Evolutionary conservation across 768 basidiomycete species (phyloP).

Genomic region (Serendipita vermifera): DNA sequence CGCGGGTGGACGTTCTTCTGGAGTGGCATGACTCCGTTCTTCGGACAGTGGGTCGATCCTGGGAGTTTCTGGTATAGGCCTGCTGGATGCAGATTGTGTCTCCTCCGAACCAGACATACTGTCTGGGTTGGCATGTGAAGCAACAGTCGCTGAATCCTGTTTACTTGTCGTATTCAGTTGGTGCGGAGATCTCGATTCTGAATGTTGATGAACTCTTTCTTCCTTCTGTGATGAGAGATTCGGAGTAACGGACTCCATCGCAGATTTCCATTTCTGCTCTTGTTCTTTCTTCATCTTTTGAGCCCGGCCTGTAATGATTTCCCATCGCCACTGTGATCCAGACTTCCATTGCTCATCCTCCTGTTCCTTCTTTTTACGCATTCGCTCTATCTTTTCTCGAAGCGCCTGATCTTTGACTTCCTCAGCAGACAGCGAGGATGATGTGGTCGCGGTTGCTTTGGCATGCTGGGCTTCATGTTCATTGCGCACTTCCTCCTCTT

Average conservation of each 20-base stretch:
- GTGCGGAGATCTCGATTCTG: too few relatives aligned
- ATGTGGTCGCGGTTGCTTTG: background rate
- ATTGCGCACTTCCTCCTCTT: conserved; percentile 18
- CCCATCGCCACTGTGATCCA: background rate
- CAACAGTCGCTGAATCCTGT: too few relatives aligned
- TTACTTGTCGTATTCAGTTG: too few relatives aligned
- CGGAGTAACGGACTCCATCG: background rate
- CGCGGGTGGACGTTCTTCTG: background rate
- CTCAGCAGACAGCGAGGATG: background rate
- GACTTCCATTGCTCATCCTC: background rate
- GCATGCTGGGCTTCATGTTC: background rate
- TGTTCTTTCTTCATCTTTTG: background rate
- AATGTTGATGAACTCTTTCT: too few relatives aligned
- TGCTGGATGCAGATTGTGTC: background rate
- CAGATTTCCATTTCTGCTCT: background rate
- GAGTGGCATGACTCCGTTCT: background rate
- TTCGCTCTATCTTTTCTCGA: background rate
- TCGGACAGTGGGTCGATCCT: background rate
- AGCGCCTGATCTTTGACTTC: background rate
- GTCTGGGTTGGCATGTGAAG: background rate
- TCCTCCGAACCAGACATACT: background rate
- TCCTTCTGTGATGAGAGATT: too few relatives aligned
- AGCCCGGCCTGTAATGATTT: background rate
- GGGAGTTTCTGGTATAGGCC: background rate
- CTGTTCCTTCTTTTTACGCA: background rate